Evolutionary conservation across 495 filamentous ascomycete species (phyloP), one percentile per base, ranked within the genome.

Genomic region (Aspergillus egyptiacus): DNA sequence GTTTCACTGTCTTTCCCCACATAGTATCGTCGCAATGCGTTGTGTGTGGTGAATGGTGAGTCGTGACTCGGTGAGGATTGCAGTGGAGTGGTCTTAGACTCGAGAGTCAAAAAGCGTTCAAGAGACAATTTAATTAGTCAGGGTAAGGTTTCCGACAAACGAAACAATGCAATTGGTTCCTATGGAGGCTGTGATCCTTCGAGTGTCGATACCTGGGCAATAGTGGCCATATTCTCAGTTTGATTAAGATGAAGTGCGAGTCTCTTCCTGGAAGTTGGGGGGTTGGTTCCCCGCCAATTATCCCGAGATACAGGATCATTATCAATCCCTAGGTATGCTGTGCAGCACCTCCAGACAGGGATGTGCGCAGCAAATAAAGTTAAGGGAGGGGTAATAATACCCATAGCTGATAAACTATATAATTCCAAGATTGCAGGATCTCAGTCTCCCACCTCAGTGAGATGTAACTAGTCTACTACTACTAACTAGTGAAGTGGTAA

Each of bases 1-100:
- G 31, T 48, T 48, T 48, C 35, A 17, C 23, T 48, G 35, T 31
- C 22, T 48, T 40, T n/a, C 32, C 39, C 48, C 48, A 51, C 39
- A 51, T 19, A n/a, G n/a, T n/a, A n/a, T 20, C 43, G 14, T 17
- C 40, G 17, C 7, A 39, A 2, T 22, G 13, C 17, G 31, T 48
- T 19, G 23, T 23, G 48, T 51, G 44, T 54, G 38, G 49, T 23
- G 20, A 32, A 44, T 34, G 22, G 31, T 36, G 28, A 35, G 51
- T 22, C 37, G 39, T 54, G 22, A n/a, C n/a, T n/a, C n/a, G n/a
- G n/a, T n/a, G n/a, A n/a, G n/a, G n/a, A n/a, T n/a, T n/a, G n/a
- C 30, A 48, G 51, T 40, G 37, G 51, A 39, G 37, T 23, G 30
- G 22, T 22, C 41, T 17, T 31, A 11, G 27, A 43, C 27, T 24